Conservation (phyloP, 208 protist genomes). For the Crithidia mellificae region DNA sequence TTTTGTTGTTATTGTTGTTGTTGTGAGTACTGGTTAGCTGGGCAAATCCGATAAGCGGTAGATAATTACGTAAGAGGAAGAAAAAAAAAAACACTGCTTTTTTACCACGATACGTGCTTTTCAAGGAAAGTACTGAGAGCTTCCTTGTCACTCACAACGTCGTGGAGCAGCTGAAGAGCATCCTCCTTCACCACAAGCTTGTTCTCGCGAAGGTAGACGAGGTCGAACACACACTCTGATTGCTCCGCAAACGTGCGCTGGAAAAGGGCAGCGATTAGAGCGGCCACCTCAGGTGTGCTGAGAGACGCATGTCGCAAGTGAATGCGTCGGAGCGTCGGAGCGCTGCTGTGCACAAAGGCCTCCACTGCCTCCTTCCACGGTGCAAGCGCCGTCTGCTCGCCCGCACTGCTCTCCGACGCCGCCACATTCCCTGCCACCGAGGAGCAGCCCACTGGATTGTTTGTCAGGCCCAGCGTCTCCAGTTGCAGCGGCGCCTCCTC, state of each 20-base stretch:
- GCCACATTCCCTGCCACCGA: neutral
- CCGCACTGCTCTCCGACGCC: neutral
- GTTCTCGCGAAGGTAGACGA: constrained; percentile 30
- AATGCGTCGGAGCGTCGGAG: constrained; percentile 31
- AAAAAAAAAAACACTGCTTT: too few species aligned
- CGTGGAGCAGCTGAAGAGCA: neutral
- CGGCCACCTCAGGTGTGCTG: constrained; percentile 14
- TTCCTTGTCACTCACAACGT: neutral
- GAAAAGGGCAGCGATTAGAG: constrained; percentile 21
- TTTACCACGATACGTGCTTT: constrained; percentile 21
- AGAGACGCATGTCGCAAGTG: constrained; percentile 47
- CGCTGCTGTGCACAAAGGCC: neutral
- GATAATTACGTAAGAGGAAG: too few species aligned
- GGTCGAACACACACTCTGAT: constrained; percentile 10
- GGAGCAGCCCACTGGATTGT: constrained; percentile 33
- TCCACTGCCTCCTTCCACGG: constrained; percentile 13
- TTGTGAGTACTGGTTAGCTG: too few species aligned
- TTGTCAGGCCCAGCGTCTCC: constrained; percentile 42
- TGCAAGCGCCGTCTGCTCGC: neutral
- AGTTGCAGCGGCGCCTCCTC: neutral
- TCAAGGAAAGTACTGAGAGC: neutral
- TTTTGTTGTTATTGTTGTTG: too few species aligned
- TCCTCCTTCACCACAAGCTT: constrained; percentile 1
- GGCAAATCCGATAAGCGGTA: too few species aligned
- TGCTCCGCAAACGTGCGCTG: neutral